These are phyloP conservation scores for Tetracladium maxilliforme DNA, from an alignment of 2,329 filamentous ascomycete species.

Conservation along the genomic window DNA sequence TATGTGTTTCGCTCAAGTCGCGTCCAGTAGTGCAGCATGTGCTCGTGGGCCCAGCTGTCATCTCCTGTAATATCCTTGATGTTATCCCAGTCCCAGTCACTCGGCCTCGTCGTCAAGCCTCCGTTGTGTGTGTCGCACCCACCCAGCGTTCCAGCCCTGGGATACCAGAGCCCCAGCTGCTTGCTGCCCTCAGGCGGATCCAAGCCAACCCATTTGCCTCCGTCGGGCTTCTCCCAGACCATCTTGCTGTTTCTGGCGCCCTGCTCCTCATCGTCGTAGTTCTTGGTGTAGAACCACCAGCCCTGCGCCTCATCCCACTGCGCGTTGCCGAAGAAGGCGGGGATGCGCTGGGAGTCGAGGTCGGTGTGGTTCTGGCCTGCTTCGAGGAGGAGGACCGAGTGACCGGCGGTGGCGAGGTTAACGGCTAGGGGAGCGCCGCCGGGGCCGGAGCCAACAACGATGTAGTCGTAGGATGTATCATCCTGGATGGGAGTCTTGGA, in stretches of 20 bases:
- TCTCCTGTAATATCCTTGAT: conserved; percentile 10
- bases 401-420: conserved; percentile 32
- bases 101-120: conserved; percentile 8
- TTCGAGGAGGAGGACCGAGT: conserved; percentile 36
- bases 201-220: conserved; percentile 9
- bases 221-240: conserved; percentile 21
- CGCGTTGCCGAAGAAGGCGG: conserved; percentile 27
- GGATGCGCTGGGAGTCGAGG: conserved; percentile 26
- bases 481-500: no score
- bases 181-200: conserved; percentile 9
- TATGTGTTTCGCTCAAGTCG: conserved; percentile 5
- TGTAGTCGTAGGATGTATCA: conserved; percentile 44
- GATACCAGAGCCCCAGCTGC: conserved; percentile 12
- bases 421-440: conserved; percentile 33
- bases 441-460: conserved; percentile 35
- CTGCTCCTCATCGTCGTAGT: conserved; percentile 30
- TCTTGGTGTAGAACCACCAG: conserved; percentile 36
- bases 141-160: conserved; percentile 13
- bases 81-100: conserved; percentile 8
- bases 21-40: conserved; percentile 9
- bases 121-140: conserved; percentile 13
- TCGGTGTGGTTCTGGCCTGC: conserved; percentile 34
- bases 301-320: conserved; percentile 27
- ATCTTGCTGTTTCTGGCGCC: conserved; percentile 31
- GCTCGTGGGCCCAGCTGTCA: conserved; percentile 8